phyloP scores from a whole-genome alignment of 345 rosid genomes.

The Linum usitatissimum region DNA sequence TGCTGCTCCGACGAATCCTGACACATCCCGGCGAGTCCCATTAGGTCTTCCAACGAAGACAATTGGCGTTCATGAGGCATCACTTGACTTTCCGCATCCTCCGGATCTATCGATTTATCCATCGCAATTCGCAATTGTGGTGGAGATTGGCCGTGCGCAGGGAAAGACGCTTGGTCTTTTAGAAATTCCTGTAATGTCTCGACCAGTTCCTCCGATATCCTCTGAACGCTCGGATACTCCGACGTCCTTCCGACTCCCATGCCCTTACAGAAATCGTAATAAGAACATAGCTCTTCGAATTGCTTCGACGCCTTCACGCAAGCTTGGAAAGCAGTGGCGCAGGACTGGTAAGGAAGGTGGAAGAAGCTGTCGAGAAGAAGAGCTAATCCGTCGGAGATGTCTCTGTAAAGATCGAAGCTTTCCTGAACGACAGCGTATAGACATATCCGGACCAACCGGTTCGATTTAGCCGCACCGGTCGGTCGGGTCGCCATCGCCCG shows the following conservation, averaged over 20 bases:
- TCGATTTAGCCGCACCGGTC: conserved; percentile 44
- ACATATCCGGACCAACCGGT: conserved; percentile 39
- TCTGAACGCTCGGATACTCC: conserved; percentile 70
- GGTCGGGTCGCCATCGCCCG: conserved; percentile 55
- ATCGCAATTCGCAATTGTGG: neutral
- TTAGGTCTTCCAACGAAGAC: conserved; percentile 49
- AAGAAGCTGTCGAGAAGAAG: conserved; percentile 61
- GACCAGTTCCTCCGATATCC: conserved; percentile 57
- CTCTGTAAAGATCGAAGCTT: conserved; percentile 70
- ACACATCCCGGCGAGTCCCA: conserved; percentile 27
- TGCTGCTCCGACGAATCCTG: conserved; percentile 31
- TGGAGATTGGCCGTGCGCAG: conserved; percentile 18
- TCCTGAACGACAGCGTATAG: conserved; percentile 50
- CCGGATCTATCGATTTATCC: conserved; percentile 13
- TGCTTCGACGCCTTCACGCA: conserved; percentile 57
- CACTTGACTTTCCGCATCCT: conserved; percentile 4
- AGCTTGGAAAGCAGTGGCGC: conserved; percentile 49
- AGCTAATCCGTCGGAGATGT: conserved; percentile 54
- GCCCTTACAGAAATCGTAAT: conserved; percentile 42
- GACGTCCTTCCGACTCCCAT: conserved; percentile 58
- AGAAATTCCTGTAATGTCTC: conserved; percentile 69
- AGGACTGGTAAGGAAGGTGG: conserved; percentile 50
- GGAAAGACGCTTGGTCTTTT: conserved; percentile 61
- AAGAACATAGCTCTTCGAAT: conserved; percentile 51
- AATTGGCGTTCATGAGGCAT: conserved; percentile 20